phyloP scores from a whole-genome alignment of 441 rosid genomes.

The Dalechampia spathulata region DNA sequence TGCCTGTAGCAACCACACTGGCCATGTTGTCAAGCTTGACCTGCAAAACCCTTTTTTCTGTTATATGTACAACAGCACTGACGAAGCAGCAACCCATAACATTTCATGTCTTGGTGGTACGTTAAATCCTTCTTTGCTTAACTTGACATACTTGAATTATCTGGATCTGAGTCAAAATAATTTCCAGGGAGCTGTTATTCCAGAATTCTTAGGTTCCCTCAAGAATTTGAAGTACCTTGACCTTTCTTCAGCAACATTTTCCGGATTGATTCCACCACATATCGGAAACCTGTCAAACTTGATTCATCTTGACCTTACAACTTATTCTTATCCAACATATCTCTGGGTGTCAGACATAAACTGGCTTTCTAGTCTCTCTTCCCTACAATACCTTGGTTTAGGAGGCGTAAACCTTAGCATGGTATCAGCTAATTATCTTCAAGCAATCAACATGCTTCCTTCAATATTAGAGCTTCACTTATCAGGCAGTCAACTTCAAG shows the following conservation, averaged over 20 bases:
- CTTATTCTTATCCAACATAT: too few species aligned
- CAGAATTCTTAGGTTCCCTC: background rate
- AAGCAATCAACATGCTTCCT: background rate
- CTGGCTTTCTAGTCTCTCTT: slow-evolving; percentile 1
- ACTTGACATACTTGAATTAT: slow-evolving; percentile 1
- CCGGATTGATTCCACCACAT: background rate
- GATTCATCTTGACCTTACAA: slow-evolving; percentile 1
- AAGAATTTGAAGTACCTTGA: background rate
- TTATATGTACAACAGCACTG: too few species aligned
- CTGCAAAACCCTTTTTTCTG: background rate
- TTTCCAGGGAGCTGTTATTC: background rate
- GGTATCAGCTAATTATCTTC: background rate
- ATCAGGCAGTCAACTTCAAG: background rate
- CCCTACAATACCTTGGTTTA: background rate
- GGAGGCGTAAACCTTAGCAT: background rate
- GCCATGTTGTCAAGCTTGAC: background rate
- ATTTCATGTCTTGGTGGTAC: background rate
- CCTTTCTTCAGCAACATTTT: background rate
- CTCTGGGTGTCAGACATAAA: background rate
- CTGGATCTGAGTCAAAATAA: background rate
- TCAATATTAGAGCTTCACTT: background rate
- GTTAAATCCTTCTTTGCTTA: background rate
- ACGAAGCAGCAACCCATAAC: background rate
- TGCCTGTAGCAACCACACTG: background rate
- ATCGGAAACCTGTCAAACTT: slow-evolving; percentile 2